Evolutionary conservation across 441 rosid species (phyloP).

Genomic region (Macaranga tanarius): DNA sequence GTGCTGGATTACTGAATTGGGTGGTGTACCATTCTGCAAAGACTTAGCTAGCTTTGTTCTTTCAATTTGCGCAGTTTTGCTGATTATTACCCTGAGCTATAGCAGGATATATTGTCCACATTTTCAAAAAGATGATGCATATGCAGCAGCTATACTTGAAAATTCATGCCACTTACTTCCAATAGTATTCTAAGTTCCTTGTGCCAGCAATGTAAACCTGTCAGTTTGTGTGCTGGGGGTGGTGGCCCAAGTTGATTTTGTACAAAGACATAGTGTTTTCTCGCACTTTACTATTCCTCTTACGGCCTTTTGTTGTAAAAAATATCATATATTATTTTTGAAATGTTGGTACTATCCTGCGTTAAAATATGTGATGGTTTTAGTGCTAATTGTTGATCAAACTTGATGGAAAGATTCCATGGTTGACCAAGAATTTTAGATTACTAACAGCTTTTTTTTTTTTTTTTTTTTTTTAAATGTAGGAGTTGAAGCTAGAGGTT

Average conservation of each 20-base stretch:
- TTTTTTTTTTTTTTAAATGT: neutral
- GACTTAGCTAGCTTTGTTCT: neutral
- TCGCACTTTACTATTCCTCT: neutral
- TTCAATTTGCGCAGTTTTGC: neutral
- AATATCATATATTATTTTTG: too few relatives aligned
- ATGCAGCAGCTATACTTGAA: neutral
- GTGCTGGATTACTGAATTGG: neutral
- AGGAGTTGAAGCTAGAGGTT: conserved; percentile 97
- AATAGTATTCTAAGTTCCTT: neutral
- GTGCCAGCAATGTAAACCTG: neutral
- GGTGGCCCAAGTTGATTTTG: neutral
- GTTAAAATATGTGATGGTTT: too few relatives aligned
- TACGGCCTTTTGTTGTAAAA: too few relatives aligned
- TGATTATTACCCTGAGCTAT: neutral
- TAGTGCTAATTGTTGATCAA: neutral
- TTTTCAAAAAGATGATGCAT: neutral
- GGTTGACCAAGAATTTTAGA: neutral
- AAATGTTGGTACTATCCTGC: too few relatives aligned
- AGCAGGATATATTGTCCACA: neutral
- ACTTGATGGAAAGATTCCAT: neutral
- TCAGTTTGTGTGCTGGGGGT: neutral
- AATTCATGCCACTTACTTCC: neutral
- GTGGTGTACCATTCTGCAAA: neutral
- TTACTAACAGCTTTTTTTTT: neutral
- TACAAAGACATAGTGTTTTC: neutral